Percentiles rank a stretch among this genome's conserved stretches.
These are phyloP conservation scores for Clonostachys sp. DNA, from an alignment of 2,329 filamentous ascomycete genomes.

Conservation along the genomic window DNA sequence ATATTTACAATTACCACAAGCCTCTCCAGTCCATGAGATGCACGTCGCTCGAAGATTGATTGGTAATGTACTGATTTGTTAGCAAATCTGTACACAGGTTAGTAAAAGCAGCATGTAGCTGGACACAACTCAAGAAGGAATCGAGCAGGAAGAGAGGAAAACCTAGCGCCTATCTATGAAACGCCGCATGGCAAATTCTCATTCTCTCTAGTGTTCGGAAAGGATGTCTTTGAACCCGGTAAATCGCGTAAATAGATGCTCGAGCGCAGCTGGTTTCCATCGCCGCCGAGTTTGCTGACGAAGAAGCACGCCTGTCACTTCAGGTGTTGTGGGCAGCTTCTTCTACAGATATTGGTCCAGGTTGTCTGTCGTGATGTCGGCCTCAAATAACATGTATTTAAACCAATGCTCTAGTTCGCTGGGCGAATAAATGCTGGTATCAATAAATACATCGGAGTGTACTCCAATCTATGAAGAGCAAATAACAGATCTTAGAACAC, in stretches of 20 bases:
- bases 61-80: background rate
- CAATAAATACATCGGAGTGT: background rate
- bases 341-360: background rate
- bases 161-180: slow-evolving; percentile 18
- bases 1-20: background rate
- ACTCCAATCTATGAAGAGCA: background rate
- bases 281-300: slow-evolving; percentile 28
- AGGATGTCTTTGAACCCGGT: slow-evolving; percentile 26
- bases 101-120: background rate
- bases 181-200: slow-evolving; percentile 6
- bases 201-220: slow-evolving; percentile 30
- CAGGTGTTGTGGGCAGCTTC: background rate
- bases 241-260: slow-evolving; percentile 23
- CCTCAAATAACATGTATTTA: background rate
- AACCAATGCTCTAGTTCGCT: background rate
- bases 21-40: background rate
- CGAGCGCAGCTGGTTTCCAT: slow-evolving; percentile 21
- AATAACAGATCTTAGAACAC: background rate
- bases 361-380: background rate
- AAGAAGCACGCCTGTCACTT: slow-evolving; percentile 21
- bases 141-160: background rate
- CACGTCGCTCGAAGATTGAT: background rate
- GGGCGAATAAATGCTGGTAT: background rate
- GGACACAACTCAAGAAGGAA: too few relatives aligned
- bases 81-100: too few relatives aligned